phyloP scores from a whole-genome alignment of 2,329 filamentous ascomycete species.

The Ploettnerulaceae sp. region DNA sequence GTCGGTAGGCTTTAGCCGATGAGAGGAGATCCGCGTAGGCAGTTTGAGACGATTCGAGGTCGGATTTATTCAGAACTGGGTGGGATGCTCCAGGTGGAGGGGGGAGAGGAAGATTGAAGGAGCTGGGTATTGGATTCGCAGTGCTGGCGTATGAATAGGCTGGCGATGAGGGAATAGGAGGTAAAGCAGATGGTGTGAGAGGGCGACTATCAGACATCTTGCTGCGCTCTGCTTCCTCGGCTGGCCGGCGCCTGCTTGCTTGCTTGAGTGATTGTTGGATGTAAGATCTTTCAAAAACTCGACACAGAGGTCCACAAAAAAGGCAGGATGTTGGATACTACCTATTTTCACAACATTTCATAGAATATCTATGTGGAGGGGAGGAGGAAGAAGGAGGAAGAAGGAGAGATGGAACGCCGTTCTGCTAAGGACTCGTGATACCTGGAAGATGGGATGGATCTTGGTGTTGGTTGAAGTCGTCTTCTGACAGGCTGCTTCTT shows the following conservation, averaged over 20 bases:
- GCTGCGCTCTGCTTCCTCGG: not conserved
- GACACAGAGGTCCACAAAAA: too few species aligned
- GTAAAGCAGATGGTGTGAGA: slow-evolving; percentile 49
- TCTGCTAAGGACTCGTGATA: slow-evolving; percentile 3
- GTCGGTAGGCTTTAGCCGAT: slow-evolving; percentile 59
- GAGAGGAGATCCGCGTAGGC: slow-evolving; percentile 58
- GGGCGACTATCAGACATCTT: slow-evolving; percentile 17
- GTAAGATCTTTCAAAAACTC: too few species aligned
- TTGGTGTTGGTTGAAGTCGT: slow-evolving; percentile 9
- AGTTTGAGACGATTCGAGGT: slow-evolving; percentile 57
- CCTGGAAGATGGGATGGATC: slow-evolving; percentile 1
- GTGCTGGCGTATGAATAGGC: slow-evolving; percentile 61
- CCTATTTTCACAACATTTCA: too few species aligned
- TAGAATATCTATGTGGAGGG: not conserved
- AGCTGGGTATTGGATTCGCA: slow-evolving; percentile 50
- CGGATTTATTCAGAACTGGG: slow-evolving; percentile 56
- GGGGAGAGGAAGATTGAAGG: slow-evolving; percentile 56
- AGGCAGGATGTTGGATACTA: too few species aligned
- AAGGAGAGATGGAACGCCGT: not conserved
- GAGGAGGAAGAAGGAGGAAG: not conserved
- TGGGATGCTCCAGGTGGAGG: slow-evolving; percentile 54
- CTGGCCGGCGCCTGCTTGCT: too few species aligned
- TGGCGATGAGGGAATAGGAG: slow-evolving; percentile 57
- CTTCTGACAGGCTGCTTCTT: slow-evolving; percentile 14
- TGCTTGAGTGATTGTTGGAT: too few species aligned